Percentiles rank a stretch among this genome's conserved stretches.
Conservation (phyloP, 371 early-diverging fungal genomes). For the Parasitella parasitica region DNA sequence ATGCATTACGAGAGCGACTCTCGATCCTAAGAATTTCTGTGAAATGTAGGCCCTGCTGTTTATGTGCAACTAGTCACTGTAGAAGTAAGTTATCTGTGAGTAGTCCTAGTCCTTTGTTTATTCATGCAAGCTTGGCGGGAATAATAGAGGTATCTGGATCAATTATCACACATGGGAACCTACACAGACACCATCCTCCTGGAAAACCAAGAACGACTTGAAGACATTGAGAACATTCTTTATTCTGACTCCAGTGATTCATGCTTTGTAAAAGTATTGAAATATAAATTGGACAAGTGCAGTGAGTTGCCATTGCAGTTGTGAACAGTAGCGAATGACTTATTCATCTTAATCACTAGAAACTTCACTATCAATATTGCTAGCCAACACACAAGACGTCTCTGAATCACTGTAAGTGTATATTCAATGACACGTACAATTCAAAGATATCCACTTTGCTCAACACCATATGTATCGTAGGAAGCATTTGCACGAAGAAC, state of each 20-base stretch:
- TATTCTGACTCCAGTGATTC: constrained; percentile 43
- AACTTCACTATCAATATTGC: constrained; percentile 10
- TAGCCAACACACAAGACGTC: constrained; percentile 43
- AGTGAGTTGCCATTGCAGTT: constrained; percentile 52
- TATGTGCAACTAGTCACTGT: constrained; percentile 78
- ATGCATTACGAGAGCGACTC: not conserved
- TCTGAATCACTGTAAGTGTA: constrained; percentile 38
- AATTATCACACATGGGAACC: constrained; percentile 67
- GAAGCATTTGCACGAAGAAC: constrained; percentile 61
- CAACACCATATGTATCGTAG: too few species aligned
- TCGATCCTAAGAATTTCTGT: not conserved
- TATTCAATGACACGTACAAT: not conserved
- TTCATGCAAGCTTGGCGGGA: not conserved
- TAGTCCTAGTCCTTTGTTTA: not conserved
- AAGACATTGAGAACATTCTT: constrained; percentile 61
- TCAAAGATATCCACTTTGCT: too few species aligned
- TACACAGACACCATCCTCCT: constrained; percentile 64
- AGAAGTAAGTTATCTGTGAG: constrained; percentile 51
- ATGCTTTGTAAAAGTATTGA: constrained; percentile 56
- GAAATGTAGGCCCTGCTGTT: constrained; percentile 60
- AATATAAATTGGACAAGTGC: constrained; percentile 55
- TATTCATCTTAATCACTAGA: not conserved
- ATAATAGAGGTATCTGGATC: constrained; percentile 68
- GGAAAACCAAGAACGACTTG: constrained; percentile 62
- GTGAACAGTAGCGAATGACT: too few species aligned